A percentile compares a stretch with the other conserved stretches of the same genome.
Conservation (phyloP, 2,329 filamentous ascomycete genomes). For the Torrubiellomyces zombiae region DNA sequence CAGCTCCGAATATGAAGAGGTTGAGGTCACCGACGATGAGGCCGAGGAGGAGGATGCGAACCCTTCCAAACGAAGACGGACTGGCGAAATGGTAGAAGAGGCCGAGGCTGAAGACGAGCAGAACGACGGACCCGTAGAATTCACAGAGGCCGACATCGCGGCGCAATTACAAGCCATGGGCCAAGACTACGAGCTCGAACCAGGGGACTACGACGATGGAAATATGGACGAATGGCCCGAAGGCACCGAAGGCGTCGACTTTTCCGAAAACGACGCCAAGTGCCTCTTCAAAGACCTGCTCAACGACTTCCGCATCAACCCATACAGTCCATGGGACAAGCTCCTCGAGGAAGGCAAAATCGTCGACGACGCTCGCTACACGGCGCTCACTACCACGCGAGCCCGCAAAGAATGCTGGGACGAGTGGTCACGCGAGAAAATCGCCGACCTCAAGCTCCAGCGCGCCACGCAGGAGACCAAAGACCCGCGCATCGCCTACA, state of each 20-base stretch:
- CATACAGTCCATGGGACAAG: conserved; percentile 84
- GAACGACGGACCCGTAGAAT: conserved; percentile 48
- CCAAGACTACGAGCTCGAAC: conserved; percentile 63
- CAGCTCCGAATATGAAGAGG: conserved; percentile 55
- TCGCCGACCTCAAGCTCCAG: conserved; percentile 53
- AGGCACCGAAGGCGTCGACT: conserved; percentile 49
- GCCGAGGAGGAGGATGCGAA: conserved; percentile 14
- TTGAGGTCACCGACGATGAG: conserved; percentile 40
- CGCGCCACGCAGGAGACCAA: conserved; percentile 62
- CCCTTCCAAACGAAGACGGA: conserved; percentile 47
- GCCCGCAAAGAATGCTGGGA: conserved; percentile 69
- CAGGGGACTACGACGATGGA: conserved; percentile 58
- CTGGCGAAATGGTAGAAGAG: conserved; percentile 37
- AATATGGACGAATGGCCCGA: conserved; percentile 48
- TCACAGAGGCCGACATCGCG: conserved; percentile 87
- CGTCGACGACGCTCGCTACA: conserved; percentile 76
- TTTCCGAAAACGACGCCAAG: conserved; percentile 61
- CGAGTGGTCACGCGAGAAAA: conserved; percentile 65
- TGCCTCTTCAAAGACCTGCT: conserved; percentile 75
- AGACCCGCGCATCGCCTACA: conserved; percentile 69
- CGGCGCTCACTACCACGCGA: conserved; percentile 65
- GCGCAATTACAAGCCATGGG: conserved; percentile 85
- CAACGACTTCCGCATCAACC: conserved; percentile 65
- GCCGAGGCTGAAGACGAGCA: conserved; percentile 25
- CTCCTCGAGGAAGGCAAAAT: conserved; percentile 69